Conservation (phyloP, 352 stramenopile genomes). For the Thalassiosira oceanica region DNA sequence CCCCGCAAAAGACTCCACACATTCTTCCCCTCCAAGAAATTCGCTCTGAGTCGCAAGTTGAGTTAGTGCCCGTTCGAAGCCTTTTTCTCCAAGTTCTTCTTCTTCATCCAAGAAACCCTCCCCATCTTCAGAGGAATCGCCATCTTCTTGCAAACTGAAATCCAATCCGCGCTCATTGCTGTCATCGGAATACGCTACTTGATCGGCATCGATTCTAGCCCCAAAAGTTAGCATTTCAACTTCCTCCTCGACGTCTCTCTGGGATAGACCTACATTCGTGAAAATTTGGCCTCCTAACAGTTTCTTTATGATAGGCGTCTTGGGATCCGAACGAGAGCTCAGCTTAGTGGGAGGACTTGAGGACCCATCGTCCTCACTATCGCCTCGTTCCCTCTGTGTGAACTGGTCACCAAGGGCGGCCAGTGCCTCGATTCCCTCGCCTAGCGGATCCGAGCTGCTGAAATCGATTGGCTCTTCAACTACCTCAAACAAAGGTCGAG, state of each 20-base stretch:
- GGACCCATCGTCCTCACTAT: slow-evolving; percentile 12
- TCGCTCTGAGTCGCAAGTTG: slow-evolving; percentile 68
- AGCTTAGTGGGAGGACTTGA: not conserved
- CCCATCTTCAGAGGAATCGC: slow-evolving; percentile 39
- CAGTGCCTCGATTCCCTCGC: slow-evolving; percentile 59
- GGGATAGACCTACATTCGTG: slow-evolving; percentile 22
- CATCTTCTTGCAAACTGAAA: slow-evolving; percentile 55
- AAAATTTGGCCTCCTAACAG: slow-evolving; percentile 4
- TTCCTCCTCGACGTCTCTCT: slow-evolving; percentile 43
- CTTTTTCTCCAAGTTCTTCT: slow-evolving; percentile 51
- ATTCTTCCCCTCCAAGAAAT: too few species aligned
- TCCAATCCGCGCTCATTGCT: slow-evolving; percentile 16
- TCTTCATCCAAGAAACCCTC: slow-evolving; percentile 57
- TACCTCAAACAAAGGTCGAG: too few species aligned
- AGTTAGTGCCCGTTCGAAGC: slow-evolving; percentile 46
- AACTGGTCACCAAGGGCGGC: slow-evolving; percentile 59
- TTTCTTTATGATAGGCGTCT: slow-evolving; percentile 18
- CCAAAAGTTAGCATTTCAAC: slow-evolving; percentile 48
- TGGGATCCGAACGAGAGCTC: not conserved
- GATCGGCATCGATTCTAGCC: slow-evolving; percentile 49
- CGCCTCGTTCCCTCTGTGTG: too few species aligned
- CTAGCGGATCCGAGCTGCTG: not conserved
- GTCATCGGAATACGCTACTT: slow-evolving; percentile 29
- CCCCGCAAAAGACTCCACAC: too few species aligned
- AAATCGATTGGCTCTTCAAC: not conserved